Evolutionary conservation across 768 basidiomycete genomes (phyloP).

Genomic region (Trametes meyenii): DNA sequence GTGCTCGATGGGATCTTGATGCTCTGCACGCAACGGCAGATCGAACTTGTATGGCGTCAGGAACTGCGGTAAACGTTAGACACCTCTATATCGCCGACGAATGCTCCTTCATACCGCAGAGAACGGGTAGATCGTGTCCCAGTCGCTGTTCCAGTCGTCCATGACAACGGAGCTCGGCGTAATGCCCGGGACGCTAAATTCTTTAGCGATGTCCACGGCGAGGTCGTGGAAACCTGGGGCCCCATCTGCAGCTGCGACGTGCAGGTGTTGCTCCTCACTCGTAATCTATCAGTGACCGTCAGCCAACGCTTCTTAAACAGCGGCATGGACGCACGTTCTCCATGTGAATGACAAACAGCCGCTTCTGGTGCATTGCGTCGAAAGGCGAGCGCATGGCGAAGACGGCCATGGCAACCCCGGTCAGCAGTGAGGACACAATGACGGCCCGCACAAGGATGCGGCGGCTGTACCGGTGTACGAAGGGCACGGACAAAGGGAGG

Average conservation of each 20-base stretch:
- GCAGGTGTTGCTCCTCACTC: conserved; percentile 70
- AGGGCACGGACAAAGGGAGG: conserved; percentile 65
- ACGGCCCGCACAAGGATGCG: conserved; percentile 43
- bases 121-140: conserved; percentile 86
- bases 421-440: conserved; percentile 47
- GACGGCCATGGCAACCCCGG: conserved; percentile 55
- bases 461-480: conserved; percentile 71
- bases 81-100: neutral
- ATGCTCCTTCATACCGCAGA: conserved; percentile 51
- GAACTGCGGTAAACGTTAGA: conserved; percentile 52
- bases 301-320: neutral
- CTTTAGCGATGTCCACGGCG: conserved; percentile 57
- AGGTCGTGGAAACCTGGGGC: conserved; percentile 75
- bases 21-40: conserved; percentile 48
- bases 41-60: conserved; percentile 82
- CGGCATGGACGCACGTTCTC: conserved; percentile 68
- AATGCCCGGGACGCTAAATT: conserved; percentile 54
- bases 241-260: conserved; percentile 81
- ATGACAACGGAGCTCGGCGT: conserved; percentile 54
- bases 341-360: conserved; percentile 79
- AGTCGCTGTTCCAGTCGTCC: conserved; percentile 82
- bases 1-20: conserved; percentile 28
- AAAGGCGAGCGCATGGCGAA: conserved; percentile 69
- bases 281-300: conserved; percentile 54
- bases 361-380: conserved; percentile 84